phyloP scores from a whole-genome alignment of 805 yeast species.

The Kazachstania kunashirensis region DNA sequence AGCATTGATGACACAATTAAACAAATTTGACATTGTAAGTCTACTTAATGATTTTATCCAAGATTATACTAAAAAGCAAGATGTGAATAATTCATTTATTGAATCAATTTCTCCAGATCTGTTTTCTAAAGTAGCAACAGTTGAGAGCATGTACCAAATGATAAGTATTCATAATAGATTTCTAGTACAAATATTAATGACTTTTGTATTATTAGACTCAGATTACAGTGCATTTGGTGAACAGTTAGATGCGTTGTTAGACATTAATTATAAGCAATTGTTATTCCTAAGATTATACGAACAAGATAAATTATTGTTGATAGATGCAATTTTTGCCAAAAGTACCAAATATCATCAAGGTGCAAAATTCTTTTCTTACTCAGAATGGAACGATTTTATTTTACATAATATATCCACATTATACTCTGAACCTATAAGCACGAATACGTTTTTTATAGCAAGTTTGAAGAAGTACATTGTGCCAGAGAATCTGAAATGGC shows the following conservation, averaged over 20 bases:
- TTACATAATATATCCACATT: slow-evolving; percentile 10
- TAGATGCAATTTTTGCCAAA: slow-evolving; percentile 12
- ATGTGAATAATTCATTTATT: slow-evolving; percentile 11
- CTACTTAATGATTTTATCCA: slow-evolving; percentile 32
- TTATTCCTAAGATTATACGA: slow-evolving; percentile 19
- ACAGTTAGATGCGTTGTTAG: slow-evolving; percentile 17
- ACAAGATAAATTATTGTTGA: slow-evolving; percentile 16
- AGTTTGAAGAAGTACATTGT: slow-evolving; percentile 15
- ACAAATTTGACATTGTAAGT: slow-evolving; percentile 31
- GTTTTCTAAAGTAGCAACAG: slow-evolving; percentile 16
- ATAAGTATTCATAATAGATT: slow-evolving; percentile 26
- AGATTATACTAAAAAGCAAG: slow-evolving; percentile 14
- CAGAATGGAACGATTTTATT: slow-evolving; percentile 16
- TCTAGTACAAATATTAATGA: slow-evolving; percentile 27
- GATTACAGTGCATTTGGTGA: slow-evolving; percentile 22
- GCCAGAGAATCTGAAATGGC: slow-evolving; percentile 3
- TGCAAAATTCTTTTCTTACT: slow-evolving; percentile 17
- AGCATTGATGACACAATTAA: slow-evolving; percentile 34
- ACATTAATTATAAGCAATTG: slow-evolving; percentile 20
- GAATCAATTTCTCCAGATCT: slow-evolving; percentile 19
- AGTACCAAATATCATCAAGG: slow-evolving; percentile 22
- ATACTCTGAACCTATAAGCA: slow-evolving; percentile 8
- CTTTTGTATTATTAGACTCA: slow-evolving; percentile 32
- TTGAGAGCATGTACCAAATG: slow-evolving; percentile 24
- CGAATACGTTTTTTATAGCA: slow-evolving; percentile 15